Conservation (phyloP, 2,329 filamentous ascomycete genomes). For the Mycosphaerella arachidis region DNA sequence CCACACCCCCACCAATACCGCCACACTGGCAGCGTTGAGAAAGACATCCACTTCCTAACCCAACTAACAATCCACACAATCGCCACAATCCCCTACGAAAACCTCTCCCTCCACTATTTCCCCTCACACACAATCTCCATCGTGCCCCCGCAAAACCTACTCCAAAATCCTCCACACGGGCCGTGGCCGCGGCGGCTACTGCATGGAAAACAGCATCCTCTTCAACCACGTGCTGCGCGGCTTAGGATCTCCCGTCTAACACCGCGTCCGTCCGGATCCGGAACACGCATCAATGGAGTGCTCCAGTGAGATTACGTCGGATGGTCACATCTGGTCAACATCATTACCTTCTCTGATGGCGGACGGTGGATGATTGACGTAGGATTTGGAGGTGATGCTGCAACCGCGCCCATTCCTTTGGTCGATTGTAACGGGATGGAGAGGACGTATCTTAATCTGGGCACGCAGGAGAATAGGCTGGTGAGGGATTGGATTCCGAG, state of each 20-base stretch:
- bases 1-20: constrained; percentile 3
- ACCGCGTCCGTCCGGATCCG: constrained; percentile 34
- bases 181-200: constrained; percentile 51
- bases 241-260: constrained; percentile 46
- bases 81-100: constrained; percentile 52
- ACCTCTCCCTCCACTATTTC: constrained; percentile 52
- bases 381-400: constrained; percentile 60
- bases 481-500: constrained; percentile 23
- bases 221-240: constrained; percentile 48
- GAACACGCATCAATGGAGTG: constrained; percentile 18
- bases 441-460: constrained; percentile 34
- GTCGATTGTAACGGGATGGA: constrained; percentile 34
- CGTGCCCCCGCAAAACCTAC: constrained; percentile 46
- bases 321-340: constrained; percentile 38
- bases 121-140: constrained; percentile 45
- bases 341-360: constrained; percentile 44
- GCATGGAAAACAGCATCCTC: constrained; percentile 55
- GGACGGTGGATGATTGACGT: constrained; percentile 56
- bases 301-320: constrained; percentile 21
- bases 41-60: constrained; percentile 12
- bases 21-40: constrained; percentile 4
- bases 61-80: constrained; percentile 29
- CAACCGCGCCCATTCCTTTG: constrained; percentile 55
- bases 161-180: constrained; percentile 46
- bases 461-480: constrained; percentile 23